Evolutionary conservation across 257 asterid genomes (phyloP), one percentile per base, ranked within the genome.

Genomic region (Osmanthus fragrans): DNA sequence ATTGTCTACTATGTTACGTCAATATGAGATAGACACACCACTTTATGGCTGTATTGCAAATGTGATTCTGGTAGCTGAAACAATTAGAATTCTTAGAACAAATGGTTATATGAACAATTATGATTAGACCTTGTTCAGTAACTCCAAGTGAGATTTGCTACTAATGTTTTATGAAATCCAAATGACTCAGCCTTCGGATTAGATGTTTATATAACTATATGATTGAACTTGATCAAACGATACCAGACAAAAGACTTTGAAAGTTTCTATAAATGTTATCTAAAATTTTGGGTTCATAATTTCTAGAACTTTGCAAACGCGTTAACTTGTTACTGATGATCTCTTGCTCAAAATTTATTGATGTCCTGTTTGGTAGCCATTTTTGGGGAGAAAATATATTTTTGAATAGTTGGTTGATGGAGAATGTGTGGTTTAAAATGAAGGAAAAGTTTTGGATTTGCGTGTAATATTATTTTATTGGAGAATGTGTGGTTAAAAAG

Each of bases 211-310:
- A 45, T 12, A 45, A 45, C 16, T 72, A 51, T 54, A 66, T 33
- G 13, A 7, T 15, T 39, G 42, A 11, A 23, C 56, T 23, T 51
- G 66, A 47, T 47, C 40, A 74, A 42, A 51, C 21, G 58, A 32
- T 67, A 10, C 70, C 42, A 40, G 71, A 37, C 36, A 77, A 32
- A 54, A 30, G 51, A 63, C 33, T 78, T 3, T 54, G 73, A 60
- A 72, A 77, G 33, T 66, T 72, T 16, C 74, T 58, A 5, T 47
- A 21, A 72, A 64, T 32, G 67, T 37, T 27, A 56, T 7, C 36
- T 66, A 32, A 56, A 63, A 63, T 71, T 21, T 16, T 23, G 54
- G 54, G 70, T 58, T 23, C 27, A 19, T 56, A 21, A 21, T 58
- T 1, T 21, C 27, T n/a, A 30, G 27, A 7, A 21, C 12, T 19